These are phyloP conservation scores for Plenodomus tracheiphilus DNA, from an alignment of 2,329 filamentous ascomycete genomes.

Conservation along the genomic window DNA sequence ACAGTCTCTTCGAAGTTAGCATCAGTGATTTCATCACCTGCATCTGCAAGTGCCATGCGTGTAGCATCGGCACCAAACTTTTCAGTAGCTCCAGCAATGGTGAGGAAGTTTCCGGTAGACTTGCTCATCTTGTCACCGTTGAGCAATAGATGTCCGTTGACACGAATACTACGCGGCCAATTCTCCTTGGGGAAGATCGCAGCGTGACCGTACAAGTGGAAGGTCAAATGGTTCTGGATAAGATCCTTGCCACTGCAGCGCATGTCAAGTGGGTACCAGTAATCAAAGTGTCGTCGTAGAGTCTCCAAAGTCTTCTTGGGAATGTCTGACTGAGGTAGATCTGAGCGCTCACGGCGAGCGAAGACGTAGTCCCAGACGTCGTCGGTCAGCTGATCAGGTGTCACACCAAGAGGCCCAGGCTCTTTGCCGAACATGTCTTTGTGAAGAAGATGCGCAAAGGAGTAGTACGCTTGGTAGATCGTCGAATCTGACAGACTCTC, in stretches of 20 bases:
- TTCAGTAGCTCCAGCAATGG: constrained; percentile 77
- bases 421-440: constrained; percentile 80
- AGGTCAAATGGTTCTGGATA: constrained; percentile 82
- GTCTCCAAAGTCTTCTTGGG: constrained; percentile 71
- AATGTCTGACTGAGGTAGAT: constrained; percentile 72
- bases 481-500: constrained; percentile 92
- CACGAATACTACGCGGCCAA: constrained; percentile 84
- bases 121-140: constrained; percentile 99
- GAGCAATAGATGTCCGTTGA: constrained; percentile 90
- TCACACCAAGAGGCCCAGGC: constrained; percentile 53
- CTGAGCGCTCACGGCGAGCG: constrained; percentile 71
- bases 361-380: constrained; percentile 98
- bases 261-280: constrained; percentile 94
- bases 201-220: constrained; percentile 91
- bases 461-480: constrained; percentile 80
- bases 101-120: constrained; percentile 96
- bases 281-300: constrained; percentile 91
- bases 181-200: constrained; percentile 86
- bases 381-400: constrained; percentile 85
- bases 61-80: constrained; percentile 96
- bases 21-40: constrained; percentile 90
- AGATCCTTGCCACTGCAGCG: constrained; percentile 81
- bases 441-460: constrained; percentile 68
- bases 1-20: constrained; percentile 97
- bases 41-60: constrained; percentile 88